Evolutionary conservation across 805 yeast species (phyloP).

Genomic region (Wickerhamiella occidentalis): DNA sequence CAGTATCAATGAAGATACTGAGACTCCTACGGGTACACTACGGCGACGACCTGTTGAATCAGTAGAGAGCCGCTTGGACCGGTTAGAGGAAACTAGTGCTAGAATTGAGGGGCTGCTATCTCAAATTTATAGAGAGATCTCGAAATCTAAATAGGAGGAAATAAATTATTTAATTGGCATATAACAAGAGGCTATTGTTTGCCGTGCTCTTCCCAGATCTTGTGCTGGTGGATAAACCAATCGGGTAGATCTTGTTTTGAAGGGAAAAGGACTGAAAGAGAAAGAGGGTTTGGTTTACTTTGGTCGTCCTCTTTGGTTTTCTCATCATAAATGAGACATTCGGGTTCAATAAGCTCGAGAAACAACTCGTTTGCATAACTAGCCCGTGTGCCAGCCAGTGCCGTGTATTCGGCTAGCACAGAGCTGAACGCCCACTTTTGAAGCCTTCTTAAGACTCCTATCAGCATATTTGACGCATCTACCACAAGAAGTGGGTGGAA

Average conservation of each 20-base stretch:
- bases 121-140: not conserved
- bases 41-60: not conserved
- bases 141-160: not conserved
- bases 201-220: conserved; percentile 28
- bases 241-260: conserved; percentile 50
- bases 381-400: conserved; percentile 57
- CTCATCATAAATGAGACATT: conserved; percentile 1
- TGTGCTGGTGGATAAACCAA: conserved; percentile 61
- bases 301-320: conserved; percentile 11
- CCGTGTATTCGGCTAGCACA: conserved; percentile 71
- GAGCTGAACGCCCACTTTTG: conserved; percentile 86
- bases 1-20: not conserved
- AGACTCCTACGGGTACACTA: not conserved
- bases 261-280: conserved; percentile 36
- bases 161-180: not conserved
- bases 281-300: conserved; percentile 17
- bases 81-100: conserved; percentile 1
- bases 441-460: conserved; percentile 69
- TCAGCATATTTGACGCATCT: conserved; percentile 66
- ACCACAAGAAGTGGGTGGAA: conserved; percentile 61
- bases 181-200: not conserved
- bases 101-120: conserved; percentile 4
- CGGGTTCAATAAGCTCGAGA: conserved; percentile 54
- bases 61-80: conserved; percentile 1
- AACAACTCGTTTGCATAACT: conserved; percentile 75